phyloP scores from a whole-genome alignment of 345 rosid genomes.

The Excoecaria cochinchinensis region DNA sequence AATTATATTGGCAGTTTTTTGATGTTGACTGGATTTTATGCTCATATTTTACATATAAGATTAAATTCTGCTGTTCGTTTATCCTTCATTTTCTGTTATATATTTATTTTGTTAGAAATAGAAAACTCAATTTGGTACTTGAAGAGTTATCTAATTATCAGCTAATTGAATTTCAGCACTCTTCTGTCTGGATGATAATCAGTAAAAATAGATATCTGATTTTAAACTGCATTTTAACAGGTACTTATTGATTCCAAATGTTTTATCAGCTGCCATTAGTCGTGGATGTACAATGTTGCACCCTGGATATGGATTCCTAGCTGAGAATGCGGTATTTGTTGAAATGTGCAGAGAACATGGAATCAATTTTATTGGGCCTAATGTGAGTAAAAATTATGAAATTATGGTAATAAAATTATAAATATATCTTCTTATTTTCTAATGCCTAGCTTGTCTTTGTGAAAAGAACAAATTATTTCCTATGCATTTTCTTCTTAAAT shows the following conservation, averaged over 20 bases:
- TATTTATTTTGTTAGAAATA: not conserved
- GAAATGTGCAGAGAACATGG: constrained; percentile 96
- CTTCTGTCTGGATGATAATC: constrained; percentile 3
- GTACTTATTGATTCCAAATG: constrained; percentile 84
- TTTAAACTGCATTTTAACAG: constrained; percentile 35
- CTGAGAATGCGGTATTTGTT: constrained; percentile 93
- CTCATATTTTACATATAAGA: not conserved
- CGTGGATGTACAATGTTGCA: constrained; percentile 92
- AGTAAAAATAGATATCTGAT: constrained; percentile 3
- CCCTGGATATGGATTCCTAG: constrained; percentile 99
- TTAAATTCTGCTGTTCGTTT: not conserved
- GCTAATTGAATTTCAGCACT: not conserved
- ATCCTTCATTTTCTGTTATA: not conserved
- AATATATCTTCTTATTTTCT: not conserved
- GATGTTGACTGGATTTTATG: not conserved
- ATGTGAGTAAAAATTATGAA: constrained; percentile 48
- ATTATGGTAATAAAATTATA: not conserved
- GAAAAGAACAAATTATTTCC: not conserved
- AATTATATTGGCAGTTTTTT: not conserved
- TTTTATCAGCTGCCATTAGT: constrained; percentile 89
- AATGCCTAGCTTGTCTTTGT: not conserved
- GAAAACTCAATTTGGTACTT: not conserved
- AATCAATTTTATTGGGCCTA: constrained; percentile 96
- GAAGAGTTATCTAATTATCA: not conserved
- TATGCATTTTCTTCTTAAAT: not conserved